Evolutionary conservation across 495 filamentous ascomycete species (phyloP), one percentile per base, ranked within the genome.

Genomic region (Podospora sp.): DNA sequence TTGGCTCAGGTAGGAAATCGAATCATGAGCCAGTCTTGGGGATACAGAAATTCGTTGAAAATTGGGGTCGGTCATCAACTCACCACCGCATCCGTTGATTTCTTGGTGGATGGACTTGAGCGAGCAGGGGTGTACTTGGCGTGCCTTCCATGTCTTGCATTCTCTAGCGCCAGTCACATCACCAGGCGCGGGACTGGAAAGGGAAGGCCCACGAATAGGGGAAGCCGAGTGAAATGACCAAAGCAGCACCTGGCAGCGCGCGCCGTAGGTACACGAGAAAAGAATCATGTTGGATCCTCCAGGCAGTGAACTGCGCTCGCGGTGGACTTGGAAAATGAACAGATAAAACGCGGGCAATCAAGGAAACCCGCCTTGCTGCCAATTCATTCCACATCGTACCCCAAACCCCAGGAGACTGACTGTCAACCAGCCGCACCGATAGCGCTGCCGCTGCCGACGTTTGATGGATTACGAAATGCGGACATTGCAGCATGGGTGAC

Each of bases 121-220:
- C 56, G 66, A 35, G 33, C 26, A 62, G 69, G 53, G 67, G 71
- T 49, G 36, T 63, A 49, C 57, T 69, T 7, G 18, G 21, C 8
- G 35, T 35, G 25, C 53, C 18, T 65, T 61, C 67, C 63, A 68
- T 63, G 56, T 61, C 40, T 63, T 26, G 57, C 57, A 25, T 63
- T 63, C 64, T 52, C 56, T 66, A 63, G 49, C 62, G 18, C 26
- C 18, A 59, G 68, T 67, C 55, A 35, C 46, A 67, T 69, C 49
- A 22, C 36, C 25, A 18, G 8, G 22, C 21, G 5, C 16, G 49
- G 14, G 27, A 63, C 64, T 70, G 55, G 49, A 67, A 67, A 26
- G 40, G 68, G 64, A 26, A 27, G 68, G 64, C 46, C 53, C 33
- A 60, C 60, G 29, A 70, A 65, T 67, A 65, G 67, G 67, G 67